Base-by-base conservation (phyloP, 371 early-diverging fungal species). In the Lichtheimia hyalospora region DNA sequence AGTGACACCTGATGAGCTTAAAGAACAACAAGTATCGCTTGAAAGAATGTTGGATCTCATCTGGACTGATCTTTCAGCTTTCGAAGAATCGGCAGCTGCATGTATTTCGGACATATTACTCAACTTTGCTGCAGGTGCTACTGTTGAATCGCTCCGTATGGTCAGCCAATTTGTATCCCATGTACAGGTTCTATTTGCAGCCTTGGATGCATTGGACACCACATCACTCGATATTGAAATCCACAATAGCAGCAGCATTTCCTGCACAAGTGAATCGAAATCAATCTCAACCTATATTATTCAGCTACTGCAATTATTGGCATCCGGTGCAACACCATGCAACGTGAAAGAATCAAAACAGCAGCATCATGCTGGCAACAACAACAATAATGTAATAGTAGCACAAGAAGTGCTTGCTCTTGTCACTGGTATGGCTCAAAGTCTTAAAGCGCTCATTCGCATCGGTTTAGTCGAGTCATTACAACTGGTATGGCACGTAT, bases 81-180 rank as follows among this genome's bases (percentile, higher is more conserved):
- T 96, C 74, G 98, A 97, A 73, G 97, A 97, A 63, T 94, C 96
- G 2, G 89, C 96, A 0, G 96, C 98, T 3, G 92, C 93, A n/a
- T 96, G 95, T 74, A 97, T 98, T 42, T 94, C 95, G 0, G 95
- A 96, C 49, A 97, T 97, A 92, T 77, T 98, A 20, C 69, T 95
- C 51, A 89, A 94, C 58, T 91, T 97, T 16, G 92, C 96, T 10
- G 89, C 91, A 46, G 88, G 89, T 15, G 75, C 84, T 39, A 92
- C 88, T 67, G 73, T 81, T 3, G 93, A 95, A 48, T 92, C 92
- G 15, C 81, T 96, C n/a, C 71, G 88, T 42, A 91, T 94, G 84
- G 96, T 95, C 0, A 89, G 87, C 56, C 86, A 86, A 52, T 96
- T 98, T 65, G 89, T 96, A 49, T 81, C 85, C 62, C 97, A 97